Evolutionary conservation across 345 rosid genomes (phyloP).

Genomic region (Toxicodendron radicans): DNA sequence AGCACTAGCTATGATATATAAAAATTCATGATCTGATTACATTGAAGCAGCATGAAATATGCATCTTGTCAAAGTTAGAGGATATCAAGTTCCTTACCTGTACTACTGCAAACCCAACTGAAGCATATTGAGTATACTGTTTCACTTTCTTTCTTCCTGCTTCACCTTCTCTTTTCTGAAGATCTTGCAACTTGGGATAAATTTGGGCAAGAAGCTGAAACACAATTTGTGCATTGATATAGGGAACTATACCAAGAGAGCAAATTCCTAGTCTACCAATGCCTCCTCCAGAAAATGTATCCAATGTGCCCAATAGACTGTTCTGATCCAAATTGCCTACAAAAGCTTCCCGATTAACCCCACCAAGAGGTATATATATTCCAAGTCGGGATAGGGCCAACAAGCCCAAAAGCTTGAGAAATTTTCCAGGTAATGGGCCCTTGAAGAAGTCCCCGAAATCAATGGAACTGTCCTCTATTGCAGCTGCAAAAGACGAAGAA

Average conservation of each 20-base stretch:
- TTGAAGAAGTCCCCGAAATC: constrained; percentile 97
- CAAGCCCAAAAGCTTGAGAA: constrained; percentile 79
- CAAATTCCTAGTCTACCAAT: constrained; percentile 96
- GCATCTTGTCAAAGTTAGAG: background rate
- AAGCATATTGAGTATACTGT: constrained; percentile 89
- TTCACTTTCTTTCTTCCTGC: constrained; percentile 95
- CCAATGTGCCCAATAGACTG: constrained; percentile 85
- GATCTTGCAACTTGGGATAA: constrained; percentile 98
- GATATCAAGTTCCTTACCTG: constrained; percentile 42
- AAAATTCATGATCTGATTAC: too few relatives aligned
- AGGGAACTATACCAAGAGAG: constrained; percentile 96
- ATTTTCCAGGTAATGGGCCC: constrained; percentile 91
- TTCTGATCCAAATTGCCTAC: constrained; percentile 92
- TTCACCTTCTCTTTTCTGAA: constrained; percentile 99
- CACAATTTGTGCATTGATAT: constrained; percentile 92
- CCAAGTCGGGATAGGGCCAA: constrained; percentile 94
- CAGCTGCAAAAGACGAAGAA: constrained; percentile 57
- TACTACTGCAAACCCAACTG: constrained; percentile 90
- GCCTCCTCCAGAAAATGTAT: constrained; percentile 97
- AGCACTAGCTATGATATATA: too few relatives aligned
- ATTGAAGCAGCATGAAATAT: constrained; percentile 11
- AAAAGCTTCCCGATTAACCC: constrained; percentile 89
- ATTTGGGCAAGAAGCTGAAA: constrained; percentile 97
- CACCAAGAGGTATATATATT: constrained; percentile 92
- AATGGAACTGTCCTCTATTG: constrained; percentile 97